Conservation (phyloP, 2,329 filamentous ascomycete species). For the Ceratocystis diversiconidia region DNA sequence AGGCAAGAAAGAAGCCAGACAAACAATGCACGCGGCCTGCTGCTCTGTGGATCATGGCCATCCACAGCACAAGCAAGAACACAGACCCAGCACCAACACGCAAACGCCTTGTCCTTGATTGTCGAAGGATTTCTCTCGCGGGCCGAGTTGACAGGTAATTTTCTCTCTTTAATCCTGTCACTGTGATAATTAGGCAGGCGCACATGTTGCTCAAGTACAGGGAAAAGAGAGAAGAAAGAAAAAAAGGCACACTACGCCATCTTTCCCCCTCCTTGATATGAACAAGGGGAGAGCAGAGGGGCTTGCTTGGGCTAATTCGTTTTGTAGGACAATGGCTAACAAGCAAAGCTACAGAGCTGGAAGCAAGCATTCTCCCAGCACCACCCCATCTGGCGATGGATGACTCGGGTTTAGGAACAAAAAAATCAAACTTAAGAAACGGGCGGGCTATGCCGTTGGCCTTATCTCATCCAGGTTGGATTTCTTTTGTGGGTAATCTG, state of each 20-base stretch:
- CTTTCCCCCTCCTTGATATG: not conserved
- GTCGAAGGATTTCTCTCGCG: not conserved
- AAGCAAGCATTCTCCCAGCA: not conserved
- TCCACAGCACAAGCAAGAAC: not conserved
- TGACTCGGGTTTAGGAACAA: not conserved
- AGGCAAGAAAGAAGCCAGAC: not conserved
- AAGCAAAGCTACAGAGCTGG: not conserved
- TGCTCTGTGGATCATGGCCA: not conserved
- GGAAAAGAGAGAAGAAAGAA: not conserved
- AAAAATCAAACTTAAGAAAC: not conserved
- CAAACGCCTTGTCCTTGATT: not conserved
- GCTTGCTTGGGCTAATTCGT: not conserved
- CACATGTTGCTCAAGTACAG: not conserved
- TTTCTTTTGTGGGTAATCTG: not conserved
- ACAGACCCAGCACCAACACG: not conserved
- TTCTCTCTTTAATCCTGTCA: not conserved
- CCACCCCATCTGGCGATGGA: not conserved
- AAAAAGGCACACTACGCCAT: not conserved
- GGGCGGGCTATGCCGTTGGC: not conserved
- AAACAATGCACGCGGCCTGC: not conserved
- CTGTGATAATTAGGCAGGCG: not conserved
- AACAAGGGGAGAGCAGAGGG: not conserved
- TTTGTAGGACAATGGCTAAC: not conserved
- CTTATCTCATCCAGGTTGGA: not conserved
- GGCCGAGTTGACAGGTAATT: conserved; percentile 5